Base-by-base conservation (phyloP, 805 yeast genomes). In the Candida ascalaphidarum region DNA sequence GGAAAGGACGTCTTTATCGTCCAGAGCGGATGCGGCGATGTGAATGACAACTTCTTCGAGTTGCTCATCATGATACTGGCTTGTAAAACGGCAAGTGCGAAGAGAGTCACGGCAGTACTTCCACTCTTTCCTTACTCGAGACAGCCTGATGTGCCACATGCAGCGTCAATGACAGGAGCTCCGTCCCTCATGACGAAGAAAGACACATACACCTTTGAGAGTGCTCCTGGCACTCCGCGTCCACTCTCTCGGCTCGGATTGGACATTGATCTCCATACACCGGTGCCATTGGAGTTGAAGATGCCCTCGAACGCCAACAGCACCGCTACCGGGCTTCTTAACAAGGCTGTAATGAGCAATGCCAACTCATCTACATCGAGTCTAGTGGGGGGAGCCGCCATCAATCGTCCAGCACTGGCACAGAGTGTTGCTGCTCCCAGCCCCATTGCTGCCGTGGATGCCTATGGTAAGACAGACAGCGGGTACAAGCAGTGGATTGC, bases 401-500 rank as follows among this genome's bases (percentile, higher is more conserved):
- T n/a, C n/a, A n/a, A n/a, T n/a, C n/a, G n/a, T n/a, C n/a, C n/a
- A n/a, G n/a, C n/a, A n/a, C n/a, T n/a, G n/a, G 20, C 20, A 18
- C 20, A 18, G 9, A 7, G 20, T 18, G 20, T 18, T 10, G 20
- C 9, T 7, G 20, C n/a, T n/a, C n/a, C n/a, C n/a, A n/a, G n/a
- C n/a, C n/a, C n/a, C n/a, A n/a, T n/a, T n/a, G 18, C 59, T 5
- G 34, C 48, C 3, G 58, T 57, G 4, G 67, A 61, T 34, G 49
- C 44, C 7, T 43, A 40, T 28, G 66, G 68, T 4, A 52, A 53
- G 29, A 60, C 65, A 26, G 74, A 70, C 35, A 61, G 81, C 11
- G 92, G 94, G 2, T 83, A 86, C 56, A 84, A 83, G 48, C 79
- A 85, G 41, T 92, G 98, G 97, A 80, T 88, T 20, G 92, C 96